Base-by-base conservation (phyloP, 1,284 basidiomycete species). In the Ustilago hordei region DNA sequence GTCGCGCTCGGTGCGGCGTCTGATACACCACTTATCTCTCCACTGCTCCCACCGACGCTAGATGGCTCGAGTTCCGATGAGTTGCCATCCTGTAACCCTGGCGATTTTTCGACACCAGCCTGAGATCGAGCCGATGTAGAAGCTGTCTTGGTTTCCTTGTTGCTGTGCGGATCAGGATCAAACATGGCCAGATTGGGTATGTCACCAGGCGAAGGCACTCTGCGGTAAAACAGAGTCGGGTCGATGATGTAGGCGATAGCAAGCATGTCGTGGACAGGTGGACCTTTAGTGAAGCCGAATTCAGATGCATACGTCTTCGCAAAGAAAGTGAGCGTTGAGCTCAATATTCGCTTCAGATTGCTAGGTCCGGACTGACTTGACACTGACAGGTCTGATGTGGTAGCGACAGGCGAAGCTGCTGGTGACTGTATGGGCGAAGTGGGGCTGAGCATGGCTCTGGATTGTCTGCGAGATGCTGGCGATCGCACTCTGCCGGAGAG, bases 241-340 rank as follows among this genome's bases (percentile, higher is more conserved):
- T 81, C 78, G 45, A 81, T 69, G 23, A 84, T 71, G 59, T 81
- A 84, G 17, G 78, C 81, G 23, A 82, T 75, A n/a, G 76, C 70
- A 17, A 84, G 70, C 64, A 81, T 67, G 65, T 84, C 82, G 61
- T 84, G 82, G 2, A 83, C 75, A 7, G 82, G 82, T 8, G 82
- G 82, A 9, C 82, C 82, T 32, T 64, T 57, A 0, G 59, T 66
- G 57, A 84, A 84, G 9, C 80, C 81, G 52, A 84, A 82, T 53
- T 81, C 79, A 31, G 69, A 52, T 8, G 61, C 72, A 43, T 82
- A 81, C 12, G 79, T 78, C 41, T 68, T 63, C 35, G 78, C 71
- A 32, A 81, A 81, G 65, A 81, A 81, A 4, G 80, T 81, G 32
- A 80, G 66, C 38, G 68, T 74, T 15, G 81, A 82, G 56, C 79